phyloP scores from a whole-genome alignment of 768 basidiomycete genomes.

The Nevesoporus exiguus region DNA sequence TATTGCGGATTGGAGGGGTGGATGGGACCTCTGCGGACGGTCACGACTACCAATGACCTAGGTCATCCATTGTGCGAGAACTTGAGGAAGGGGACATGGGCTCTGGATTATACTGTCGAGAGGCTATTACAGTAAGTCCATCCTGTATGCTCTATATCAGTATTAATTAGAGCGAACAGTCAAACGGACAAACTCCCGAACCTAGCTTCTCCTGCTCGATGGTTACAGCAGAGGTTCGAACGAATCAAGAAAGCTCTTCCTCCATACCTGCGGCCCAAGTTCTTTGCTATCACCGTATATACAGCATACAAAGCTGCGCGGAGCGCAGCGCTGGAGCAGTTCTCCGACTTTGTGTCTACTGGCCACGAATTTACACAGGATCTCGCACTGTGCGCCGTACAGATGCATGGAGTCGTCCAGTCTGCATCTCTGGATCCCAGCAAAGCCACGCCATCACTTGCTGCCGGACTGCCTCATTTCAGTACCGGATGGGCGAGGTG shows the following conservation, averaged over 20 bases:
- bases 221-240: constrained; percentile 89
- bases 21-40: constrained; percentile 83
- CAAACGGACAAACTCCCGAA: constrained; percentile 63
- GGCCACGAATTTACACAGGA: constrained; percentile 90
- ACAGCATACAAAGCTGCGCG: constrained; percentile 93
- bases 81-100: constrained; percentile 86
- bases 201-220: constrained; percentile 66
- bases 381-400: constrained; percentile 78
- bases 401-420: constrained; percentile 88
- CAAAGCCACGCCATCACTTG: constrained; percentile 72
- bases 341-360: constrained; percentile 77
- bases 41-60: constrained; percentile 89
- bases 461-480: constrained; percentile 96
- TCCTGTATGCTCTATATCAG: constrained; percentile 2
- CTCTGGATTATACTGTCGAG: constrained; percentile 79
- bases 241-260: constrained; percentile 70
- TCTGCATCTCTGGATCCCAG: constrained; percentile 85
- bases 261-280: constrained; percentile 91
- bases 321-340: constrained; percentile 77
- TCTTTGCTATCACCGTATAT: constrained; percentile 88
- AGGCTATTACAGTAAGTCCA: constrained; percentile 65
- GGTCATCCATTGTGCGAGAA: constrained; percentile 90
- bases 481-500: constrained; percentile 90
- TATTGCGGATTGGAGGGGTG: constrained; percentile 98
- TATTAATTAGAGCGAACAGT: constrained; percentile 34